Base-by-base conservation (phyloP, 495 filamentous ascomycete species). In the Oidiodendron maius region DNA sequence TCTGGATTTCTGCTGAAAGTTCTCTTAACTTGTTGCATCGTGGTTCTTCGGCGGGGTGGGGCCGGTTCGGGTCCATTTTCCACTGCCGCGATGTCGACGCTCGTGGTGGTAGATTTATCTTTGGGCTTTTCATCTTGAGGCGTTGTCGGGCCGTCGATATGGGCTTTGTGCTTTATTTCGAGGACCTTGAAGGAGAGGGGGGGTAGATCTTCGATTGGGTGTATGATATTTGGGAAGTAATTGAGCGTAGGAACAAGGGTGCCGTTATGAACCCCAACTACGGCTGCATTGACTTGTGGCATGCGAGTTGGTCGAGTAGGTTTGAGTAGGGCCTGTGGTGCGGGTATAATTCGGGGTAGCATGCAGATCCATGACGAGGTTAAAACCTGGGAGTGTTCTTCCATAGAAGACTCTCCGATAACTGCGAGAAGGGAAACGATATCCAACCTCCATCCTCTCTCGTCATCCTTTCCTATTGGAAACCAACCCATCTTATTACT, bases 261-360 rank as follows among this genome's bases (percentile, higher is more conserved):
- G 26, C 80, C 80, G 43, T 71, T 74, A 56, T 78, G 66, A n/a
- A 84, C 75, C 17, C 78, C 77, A 0, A 72, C 65, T 57, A 81
- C 72, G 26, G 66, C 71, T 43, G 76, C 75, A 8, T 67, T 68
- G 16, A 69, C 65, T 42, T 76, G 66, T 51, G 75, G 72, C 28
- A 83, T 66, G 37, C 80, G 75, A 49, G 66, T 63, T 3, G 78
- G 82, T 1, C 82, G 75, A 3, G 69, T 60, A 8, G 79, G 71
- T 37, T 76, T 71, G 28, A 84, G 61, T 21, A 85, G 69, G 24
- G 77, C 76, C 61, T 85, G 81, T 15, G 82, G 82, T 3, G 82
- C 82, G 21, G 82, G 82, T 23, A 85, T 70, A 36, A 86, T 75
- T 40, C 81, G 80, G 24, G 82, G 82, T 8, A 83, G 68, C 17